A percentile compares a stretch with the other conserved stretches of the same genome.
phyloP scores from a whole-genome alignment of 2,329 filamentous ascomycete species.

The Penicillium sp. region DNA sequence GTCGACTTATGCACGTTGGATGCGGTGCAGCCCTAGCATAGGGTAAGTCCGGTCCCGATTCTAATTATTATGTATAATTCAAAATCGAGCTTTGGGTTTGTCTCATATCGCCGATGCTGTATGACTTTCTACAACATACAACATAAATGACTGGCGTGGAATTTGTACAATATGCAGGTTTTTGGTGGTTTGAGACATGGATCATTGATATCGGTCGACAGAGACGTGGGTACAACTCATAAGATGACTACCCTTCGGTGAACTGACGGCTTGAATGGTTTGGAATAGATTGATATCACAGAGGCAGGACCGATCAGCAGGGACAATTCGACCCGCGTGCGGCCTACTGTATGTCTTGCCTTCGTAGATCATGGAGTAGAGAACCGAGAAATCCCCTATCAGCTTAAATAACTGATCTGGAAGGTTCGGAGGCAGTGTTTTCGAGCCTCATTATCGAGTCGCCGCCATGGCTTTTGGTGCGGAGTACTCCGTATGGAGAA shows the following conservation, averaged over 20 bases:
- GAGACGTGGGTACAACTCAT: background rate
- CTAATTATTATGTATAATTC: background rate
- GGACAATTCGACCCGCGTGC: background rate
- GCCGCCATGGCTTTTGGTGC: background rate
- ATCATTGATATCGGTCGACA: background rate
- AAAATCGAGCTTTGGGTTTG: conserved; percentile 1
- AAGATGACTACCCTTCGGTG: background rate
- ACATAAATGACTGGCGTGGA: background rate
- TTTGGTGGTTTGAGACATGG: background rate
- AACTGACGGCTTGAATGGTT: background rate
- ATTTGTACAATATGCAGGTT: conserved; percentile 1
- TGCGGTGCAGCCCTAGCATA: conserved; percentile 5
- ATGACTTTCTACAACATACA: background rate
- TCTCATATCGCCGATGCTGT: conserved; percentile 1
- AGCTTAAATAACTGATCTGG: background rate
- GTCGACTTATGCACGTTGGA: background rate
- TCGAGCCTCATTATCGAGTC: background rate
- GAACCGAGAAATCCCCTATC: background rate
- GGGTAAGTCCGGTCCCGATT: background rate
- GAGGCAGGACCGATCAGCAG: conserved; percentile 3
- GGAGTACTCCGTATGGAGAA: too few relatives aligned
- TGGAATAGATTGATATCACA: background rate
- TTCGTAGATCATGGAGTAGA: background rate
- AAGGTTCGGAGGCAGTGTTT: background rate
- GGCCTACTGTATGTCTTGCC: background rate